These are phyloP conservation scores for Evernia prunastri DNA, from an alignment of 495 filamentous ascomycete genomes.

Conservation along the genomic window DNA sequence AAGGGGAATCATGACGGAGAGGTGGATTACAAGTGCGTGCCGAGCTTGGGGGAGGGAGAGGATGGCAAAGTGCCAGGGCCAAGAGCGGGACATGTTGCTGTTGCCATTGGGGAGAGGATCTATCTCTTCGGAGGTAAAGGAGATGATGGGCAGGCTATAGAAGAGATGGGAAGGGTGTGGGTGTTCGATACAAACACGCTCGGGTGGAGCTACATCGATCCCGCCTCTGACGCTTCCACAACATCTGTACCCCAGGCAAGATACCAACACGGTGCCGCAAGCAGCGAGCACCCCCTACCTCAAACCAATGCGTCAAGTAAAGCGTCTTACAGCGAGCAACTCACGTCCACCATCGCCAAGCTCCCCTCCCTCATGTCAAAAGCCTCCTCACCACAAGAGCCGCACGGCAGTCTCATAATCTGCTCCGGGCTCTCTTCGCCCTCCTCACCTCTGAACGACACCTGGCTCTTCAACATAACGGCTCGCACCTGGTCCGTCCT, in stretches of 20 bases:
- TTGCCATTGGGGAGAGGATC: constrained; percentile 33
- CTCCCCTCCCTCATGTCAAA: constrained; percentile 27
- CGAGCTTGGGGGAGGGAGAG: constrained; percentile 27
- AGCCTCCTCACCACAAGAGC: constrained; percentile 19
- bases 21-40: constrained; percentile 36
- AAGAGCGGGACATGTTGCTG: constrained; percentile 40
- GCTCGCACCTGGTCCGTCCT: constrained; percentile 40
- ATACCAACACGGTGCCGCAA: constrained; percentile 20
- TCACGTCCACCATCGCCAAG: constrained; percentile 24
- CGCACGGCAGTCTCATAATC: constrained; percentile 38
- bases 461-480: constrained; percentile 43
- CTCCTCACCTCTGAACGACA: constrained; percentile 30
- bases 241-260: constrained; percentile 13
- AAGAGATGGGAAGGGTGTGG: constrained; percentile 43
- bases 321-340: constrained; percentile 19
- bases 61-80: constrained; percentile 32
- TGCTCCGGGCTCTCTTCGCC: constrained; percentile 35
- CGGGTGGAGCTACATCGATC: constrained; percentile 28
- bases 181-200: constrained; percentile 39
- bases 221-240: constrained; percentile 9
- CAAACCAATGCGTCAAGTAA: constrained; percentile 14
- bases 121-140: constrained; percentile 43
- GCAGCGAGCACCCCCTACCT: constrained; percentile 20
- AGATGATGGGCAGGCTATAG: constrained; percentile 30
- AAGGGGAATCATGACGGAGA: constrained; percentile 23